phyloP scores from a whole-genome alignment of 1,284 basidiomycete species.

The Phellopilus nigrolimitatus region DNA sequence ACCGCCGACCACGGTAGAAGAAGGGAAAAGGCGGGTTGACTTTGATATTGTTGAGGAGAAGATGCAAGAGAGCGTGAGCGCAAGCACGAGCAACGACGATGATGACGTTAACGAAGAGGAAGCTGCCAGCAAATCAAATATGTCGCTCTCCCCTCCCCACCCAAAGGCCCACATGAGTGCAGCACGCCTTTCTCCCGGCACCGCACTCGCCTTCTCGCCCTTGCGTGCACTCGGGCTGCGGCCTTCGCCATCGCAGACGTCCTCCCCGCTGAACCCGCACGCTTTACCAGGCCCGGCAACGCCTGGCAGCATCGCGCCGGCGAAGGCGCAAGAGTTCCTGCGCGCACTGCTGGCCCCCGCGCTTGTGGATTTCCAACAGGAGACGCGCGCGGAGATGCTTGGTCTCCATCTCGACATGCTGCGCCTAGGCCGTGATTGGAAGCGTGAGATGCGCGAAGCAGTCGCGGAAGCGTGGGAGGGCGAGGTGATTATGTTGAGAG shows the following conservation, averaged over 20 bases:
- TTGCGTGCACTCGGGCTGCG: constrained; percentile 1
- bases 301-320: constrained; percentile 26
- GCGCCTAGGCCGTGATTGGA: constrained; percentile 57
- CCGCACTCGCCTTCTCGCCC: constrained; percentile 1
- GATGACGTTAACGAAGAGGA: constrained; percentile 23
- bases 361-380: constrained; percentile 64
- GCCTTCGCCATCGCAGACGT: constrained; percentile 35
- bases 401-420: constrained; percentile 69
- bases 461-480: constrained; percentile 34
- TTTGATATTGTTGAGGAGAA: constrained; percentile 25
- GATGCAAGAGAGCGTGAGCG: constrained; percentile 27
- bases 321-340: constrained; percentile 53
- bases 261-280: constrained; percentile 21
- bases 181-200: neutral
- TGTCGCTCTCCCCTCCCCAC: constrained; percentile 21
- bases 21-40: constrained; percentile 28
- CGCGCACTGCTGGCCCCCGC: constrained; percentile 60
- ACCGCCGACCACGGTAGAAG: constrained; percentile 20
- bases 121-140: too few species aligned
- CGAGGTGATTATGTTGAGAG: constrained; percentile 41
- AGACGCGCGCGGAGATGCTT: constrained; percentile 61
- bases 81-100: constrained; percentile 29
- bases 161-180: constrained; percentile 20
- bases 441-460: constrained; percentile 49
- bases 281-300: constrained; percentile 23